phyloP scores from a whole-genome alignment of 805 yeast genomes.

The Spathaspora hagerdaliae region DNA sequence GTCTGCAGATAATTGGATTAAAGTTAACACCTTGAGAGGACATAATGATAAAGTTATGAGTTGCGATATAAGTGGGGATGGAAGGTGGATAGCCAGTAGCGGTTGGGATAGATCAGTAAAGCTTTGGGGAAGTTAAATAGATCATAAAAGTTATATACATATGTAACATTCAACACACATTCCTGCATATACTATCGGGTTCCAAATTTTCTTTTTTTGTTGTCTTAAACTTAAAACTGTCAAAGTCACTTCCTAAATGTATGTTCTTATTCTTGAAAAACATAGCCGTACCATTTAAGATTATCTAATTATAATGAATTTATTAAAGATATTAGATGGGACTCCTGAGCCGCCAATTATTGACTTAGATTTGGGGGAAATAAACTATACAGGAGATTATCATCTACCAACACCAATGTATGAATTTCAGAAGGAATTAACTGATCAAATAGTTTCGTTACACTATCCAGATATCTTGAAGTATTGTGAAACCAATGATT shows the following conservation, averaged over 20 bases:
- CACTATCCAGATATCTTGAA: constrained; percentile 89
- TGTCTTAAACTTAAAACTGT: too few species aligned
- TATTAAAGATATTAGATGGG: constrained; percentile 70
- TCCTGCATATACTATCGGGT: too few species aligned
- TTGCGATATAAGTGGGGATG: constrained; percentile 50
- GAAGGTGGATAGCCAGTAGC: constrained; percentile 48
- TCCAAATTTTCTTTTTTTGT: too few species aligned
- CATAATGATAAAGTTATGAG: constrained; percentile 67
- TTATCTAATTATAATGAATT: constrained; percentile 49
- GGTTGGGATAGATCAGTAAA: constrained; percentile 87
- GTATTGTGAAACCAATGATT: constrained; percentile 65
- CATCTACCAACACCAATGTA: constrained; percentile 79
- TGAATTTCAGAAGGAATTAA: constrained; percentile 81
- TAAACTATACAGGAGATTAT: constrained; percentile 57
- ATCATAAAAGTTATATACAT: too few species aligned
- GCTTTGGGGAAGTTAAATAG: constrained; percentile 42
- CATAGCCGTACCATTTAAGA: too few species aligned
- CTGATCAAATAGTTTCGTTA: constrained; percentile 85
- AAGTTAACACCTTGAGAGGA: constrained; percentile 49
- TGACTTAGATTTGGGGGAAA: constrained; percentile 46
- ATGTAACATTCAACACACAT: too few species aligned
- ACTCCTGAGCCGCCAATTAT: constrained; percentile 81
- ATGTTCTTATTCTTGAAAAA: too few species aligned
- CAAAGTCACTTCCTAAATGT: too few species aligned
- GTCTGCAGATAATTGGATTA: constrained; percentile 69